Evolutionary conservation across 805 yeast species (phyloP).

Genomic region (Cyberlindnera amylophila): DNA sequence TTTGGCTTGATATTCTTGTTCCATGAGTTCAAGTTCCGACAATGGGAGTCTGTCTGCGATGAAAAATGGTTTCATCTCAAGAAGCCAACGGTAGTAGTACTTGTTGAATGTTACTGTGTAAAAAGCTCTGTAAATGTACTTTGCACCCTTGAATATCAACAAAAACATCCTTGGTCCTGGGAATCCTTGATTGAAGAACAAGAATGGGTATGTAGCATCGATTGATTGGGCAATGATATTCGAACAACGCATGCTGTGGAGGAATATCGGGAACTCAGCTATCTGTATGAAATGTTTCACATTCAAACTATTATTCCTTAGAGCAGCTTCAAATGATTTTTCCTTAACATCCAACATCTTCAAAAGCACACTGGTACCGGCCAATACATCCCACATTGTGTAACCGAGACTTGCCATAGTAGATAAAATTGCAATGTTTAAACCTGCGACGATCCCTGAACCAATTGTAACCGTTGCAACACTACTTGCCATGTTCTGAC

Average conservation of each 20-base stretch:
- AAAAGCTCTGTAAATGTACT: constrained; percentile 16
- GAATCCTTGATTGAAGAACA: not conserved
- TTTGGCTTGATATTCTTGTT: not conserved
- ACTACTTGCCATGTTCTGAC: not conserved
- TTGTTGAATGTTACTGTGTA: constrained; percentile 30
- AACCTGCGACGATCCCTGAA: constrained; percentile 21
- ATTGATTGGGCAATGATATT: constrained; percentile 7
- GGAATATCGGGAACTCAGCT: constrained; percentile 30
- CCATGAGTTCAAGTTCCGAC: constrained; percentile 2
- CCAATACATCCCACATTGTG: constrained; percentile 26
- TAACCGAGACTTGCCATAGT: constrained; percentile 28
- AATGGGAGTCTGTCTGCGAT: constrained; percentile 21
- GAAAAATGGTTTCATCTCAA: constrained; percentile 32
- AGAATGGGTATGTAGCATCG: constrained; percentile 20
- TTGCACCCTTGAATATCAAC: constrained; percentile 8
- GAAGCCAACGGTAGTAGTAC: constrained; percentile 33
- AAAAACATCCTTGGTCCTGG: constrained; percentile 10
- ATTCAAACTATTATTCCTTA: constrained; percentile 8
- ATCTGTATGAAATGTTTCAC: constrained; percentile 19
- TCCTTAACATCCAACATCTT: constrained; percentile 27
- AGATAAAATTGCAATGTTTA: constrained; percentile 21
- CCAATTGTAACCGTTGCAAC: constrained; percentile 12
- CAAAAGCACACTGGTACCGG: constrained; percentile 32
- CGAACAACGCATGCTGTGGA: constrained; percentile 24
- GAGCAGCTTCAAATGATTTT: constrained; percentile 15